Base-by-base conservation (phyloP, 2,329 filamentous ascomycete genomes). In the Colletotrichum theobromicola region DNA sequence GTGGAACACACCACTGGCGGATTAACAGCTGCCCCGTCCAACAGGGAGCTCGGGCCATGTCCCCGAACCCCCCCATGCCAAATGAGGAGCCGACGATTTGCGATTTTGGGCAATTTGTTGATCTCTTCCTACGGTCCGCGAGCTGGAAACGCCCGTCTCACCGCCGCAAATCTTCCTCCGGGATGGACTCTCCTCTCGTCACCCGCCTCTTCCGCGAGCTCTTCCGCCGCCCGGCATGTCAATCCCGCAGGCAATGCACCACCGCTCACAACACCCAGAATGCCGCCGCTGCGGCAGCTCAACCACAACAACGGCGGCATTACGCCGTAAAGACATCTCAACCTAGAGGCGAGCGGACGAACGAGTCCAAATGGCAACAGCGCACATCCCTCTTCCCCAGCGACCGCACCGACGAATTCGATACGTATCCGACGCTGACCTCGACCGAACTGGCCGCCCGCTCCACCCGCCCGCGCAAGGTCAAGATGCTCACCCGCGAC, bases 401-500 rank as follows among this genome's bases (percentile, higher is more conserved):
- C 70, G 95, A 99, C 81, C 93, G 95, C 83, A 89, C 90, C 4
- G 92, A 94, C 61, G 96, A 98, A 83, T 96, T 96, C 83, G 90
- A 92, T 75, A 89, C 91, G 80, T 98, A 95, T 81, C 96, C 97
- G 1, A 92, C 93, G 81, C 94, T 99, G 63, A 98, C 95, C 10
- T 91, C 95, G n/a, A 89, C 93, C 77, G 93, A 95, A 76, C 86
- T 99, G 78, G 92, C 93, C 78, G 87, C 85, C 77, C 90, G 94
- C 68, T 92, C 87, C 67, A 93, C 98, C 81, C 89, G 97, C 80
- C 97, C 97, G 58, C 91, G 91, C 81, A 90, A 94, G 83, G 96
- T 98, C 78, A 98, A 98, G 90, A 99, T 99, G 97, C 87, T 98
- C 81, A 94, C 97, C 82, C 91, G 97, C 77, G 97, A 99, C 88